Base-by-base conservation (phyloP, 495 filamentous ascomycete genomes). In the Aspergillus hancockii region DNA sequence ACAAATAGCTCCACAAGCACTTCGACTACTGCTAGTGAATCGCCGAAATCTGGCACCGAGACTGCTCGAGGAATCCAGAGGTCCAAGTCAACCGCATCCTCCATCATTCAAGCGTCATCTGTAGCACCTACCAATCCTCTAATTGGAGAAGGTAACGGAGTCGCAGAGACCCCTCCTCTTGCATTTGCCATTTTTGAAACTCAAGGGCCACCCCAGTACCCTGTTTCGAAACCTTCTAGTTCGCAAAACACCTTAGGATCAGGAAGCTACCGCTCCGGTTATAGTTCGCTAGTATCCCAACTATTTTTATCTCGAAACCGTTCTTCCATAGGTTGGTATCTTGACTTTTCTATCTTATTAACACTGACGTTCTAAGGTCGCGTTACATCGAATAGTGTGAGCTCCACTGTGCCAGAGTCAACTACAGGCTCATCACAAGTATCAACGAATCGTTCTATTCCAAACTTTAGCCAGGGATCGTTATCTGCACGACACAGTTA, bases 131-230 rank as follows among this genome's bases (percentile, higher is more conserved):
- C 21, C 43, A 13, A 23, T 23, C 13, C 1, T 23, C 43, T 21
- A 3, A 4, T 8, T 47, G 12, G 19, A 12, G 31, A 60, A 47
- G 34, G 52, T 8, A 23, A 36, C 31, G 69, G 71, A 40, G 64
- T 74, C 47, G 59, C 69, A 10, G 71, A 73, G 50, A 73, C 68
- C 13, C 67, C 71, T 16, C 49, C 58, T 43, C 40, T 23, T 31
- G 23, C 22, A 14, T 43, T 32, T 23, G 45, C 13, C 41, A 23
- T 25, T 6, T 12, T 49, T 32, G 36, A 49, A 28, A 64, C 23
- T 28, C 62, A 61, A 47, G 31, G 10, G 14, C 40, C 58, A 4
- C 36, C 21, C 16, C 10, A 14, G 8, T 28, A 25, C 19, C 16
- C 60, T 13, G 12, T 22, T 12, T 14, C 13, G 36, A 54, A 28